Conservation (phyloP, 2,329 filamentous ascomycete genomes). For the Penicillium sp. region DNA sequence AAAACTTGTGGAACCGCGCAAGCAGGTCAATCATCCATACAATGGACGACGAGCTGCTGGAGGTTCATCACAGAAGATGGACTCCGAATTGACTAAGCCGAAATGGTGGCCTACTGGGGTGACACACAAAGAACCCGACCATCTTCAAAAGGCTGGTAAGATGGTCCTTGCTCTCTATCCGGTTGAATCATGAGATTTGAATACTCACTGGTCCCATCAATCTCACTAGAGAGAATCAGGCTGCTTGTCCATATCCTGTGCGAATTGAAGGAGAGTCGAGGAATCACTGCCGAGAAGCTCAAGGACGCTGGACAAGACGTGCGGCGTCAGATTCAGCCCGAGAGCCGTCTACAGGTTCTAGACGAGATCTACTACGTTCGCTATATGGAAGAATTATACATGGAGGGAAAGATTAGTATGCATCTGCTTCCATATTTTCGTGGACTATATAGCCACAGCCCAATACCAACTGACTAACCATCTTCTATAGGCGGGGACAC, state of each 20-base stretch:
- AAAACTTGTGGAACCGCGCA: constrained; percentile 41
- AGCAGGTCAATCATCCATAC: constrained; percentile 43
- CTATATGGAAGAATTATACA: constrained; percentile 27
- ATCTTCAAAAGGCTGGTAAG: constrained; percentile 27
- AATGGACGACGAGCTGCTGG: constrained; percentile 33
- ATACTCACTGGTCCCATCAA: constrained; percentile 7
- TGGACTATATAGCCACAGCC: no score
- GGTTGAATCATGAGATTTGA: not conserved
- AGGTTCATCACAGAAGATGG: constrained; percentile 24
- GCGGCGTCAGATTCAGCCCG: constrained; percentile 25
- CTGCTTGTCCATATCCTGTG: constrained; percentile 31
- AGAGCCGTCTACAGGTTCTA: constrained; percentile 25
- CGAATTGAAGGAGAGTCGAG: constrained; percentile 27
- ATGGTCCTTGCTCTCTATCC: no score
- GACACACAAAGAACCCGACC: constrained; percentile 28
- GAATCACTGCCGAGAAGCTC: constrained; percentile 26
- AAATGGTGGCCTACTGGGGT: constrained; percentile 30
- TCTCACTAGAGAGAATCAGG: constrained; percentile 22
- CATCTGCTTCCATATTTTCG: no score
- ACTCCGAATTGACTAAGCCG: constrained; percentile 30
- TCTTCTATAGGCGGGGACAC: no score
- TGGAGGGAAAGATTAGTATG: constrained; percentile 26
- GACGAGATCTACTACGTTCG: constrained; percentile 32
- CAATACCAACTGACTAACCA: no score
- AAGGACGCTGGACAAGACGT: constrained; percentile 30